Evolutionary conservation across 1,284 basidiomycete genomes (phyloP), one percentile per base, ranked within the genome.

Genomic region (Ceratobasidium sp.): DNA sequence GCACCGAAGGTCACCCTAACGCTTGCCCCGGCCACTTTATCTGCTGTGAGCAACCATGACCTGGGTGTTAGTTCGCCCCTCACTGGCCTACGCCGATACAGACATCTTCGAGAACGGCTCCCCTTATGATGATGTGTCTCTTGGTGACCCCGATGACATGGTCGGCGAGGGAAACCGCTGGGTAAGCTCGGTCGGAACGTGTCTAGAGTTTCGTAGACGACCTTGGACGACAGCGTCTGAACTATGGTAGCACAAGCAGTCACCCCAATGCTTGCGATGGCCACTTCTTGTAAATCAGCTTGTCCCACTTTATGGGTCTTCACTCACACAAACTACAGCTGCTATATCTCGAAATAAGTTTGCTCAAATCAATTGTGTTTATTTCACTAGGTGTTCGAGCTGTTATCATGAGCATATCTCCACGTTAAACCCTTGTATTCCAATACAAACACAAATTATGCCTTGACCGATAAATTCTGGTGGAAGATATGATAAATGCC

Each of bases 131-230:
- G 66, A 69, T 24, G 66, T 69, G 1, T 69, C 66, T 19, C 66
- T 69, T 24, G 66, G 66, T 36, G 45, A 69, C 44, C 66, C 66
- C 7, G 66, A 69, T 22, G 66, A 69, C 66, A 24, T 69, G 6
- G 66, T 69, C 1, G 66, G 57, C 22, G 66, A 69, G 53, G 66
- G 66, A 51, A 56, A 69, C 66, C 66, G 66, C 53, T 69, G 66
- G 66, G 57, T 44, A 44, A 60, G 57, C 41, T 11, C 6, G 11
- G 11, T 41, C n/a, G 36, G 11, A 11, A 41, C 11, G 11, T 11
- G 11, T 4, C 36, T 41, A 11, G 11, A 11, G 36, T 5, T 41
- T 41, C 11, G 4, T 41, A 11, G 4, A 41, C 11, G 36, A 41
- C 4, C 36, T 41, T 41, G 36, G 11, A 4, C 36, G 4, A 5